A percentile compares a stretch with the other conserved stretches of the same genome.
Conservation (phyloP, 2,329 filamentous ascomycete species). For the Aspergillus carbonarius region DNA sequence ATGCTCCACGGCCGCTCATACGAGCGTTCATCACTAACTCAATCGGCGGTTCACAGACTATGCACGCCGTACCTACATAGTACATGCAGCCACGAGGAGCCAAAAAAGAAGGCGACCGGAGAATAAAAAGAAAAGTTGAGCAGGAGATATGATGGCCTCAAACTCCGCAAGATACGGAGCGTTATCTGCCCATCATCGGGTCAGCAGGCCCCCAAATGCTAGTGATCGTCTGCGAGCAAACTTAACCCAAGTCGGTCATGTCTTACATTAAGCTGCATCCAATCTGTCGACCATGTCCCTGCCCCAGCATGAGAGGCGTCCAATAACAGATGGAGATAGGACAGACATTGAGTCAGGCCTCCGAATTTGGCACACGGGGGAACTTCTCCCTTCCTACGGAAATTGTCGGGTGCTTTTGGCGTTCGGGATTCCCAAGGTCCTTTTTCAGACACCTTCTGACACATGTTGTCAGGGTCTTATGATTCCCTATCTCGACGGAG, state of each 20-base stretch:
- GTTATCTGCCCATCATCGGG: background rate
- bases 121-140: background rate
- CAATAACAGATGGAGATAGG: background rate
- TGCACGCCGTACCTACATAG: constrained; percentile 3
- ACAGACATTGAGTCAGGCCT: background rate
- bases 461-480: too few relatives aligned
- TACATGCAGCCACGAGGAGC: constrained; percentile 1
- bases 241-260: background rate
- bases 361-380: background rate
- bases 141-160: background rate
- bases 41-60: background rate
- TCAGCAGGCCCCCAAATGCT: background rate
- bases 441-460: too few relatives aligned
- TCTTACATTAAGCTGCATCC: background rate
- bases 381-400: too few relatives aligned
- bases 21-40: background rate
- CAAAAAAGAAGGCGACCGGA: background rate
- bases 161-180: background rate
- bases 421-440: too few relatives aligned
- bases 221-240: background rate
- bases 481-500: too few relatives aligned
- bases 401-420: too few relatives aligned
- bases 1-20: background rate
- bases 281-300: background rate
- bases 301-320: background rate